Conservation (phyloP, 1,284 basidiomycete species). For the Microbotryomycetes sp. region DNA sequence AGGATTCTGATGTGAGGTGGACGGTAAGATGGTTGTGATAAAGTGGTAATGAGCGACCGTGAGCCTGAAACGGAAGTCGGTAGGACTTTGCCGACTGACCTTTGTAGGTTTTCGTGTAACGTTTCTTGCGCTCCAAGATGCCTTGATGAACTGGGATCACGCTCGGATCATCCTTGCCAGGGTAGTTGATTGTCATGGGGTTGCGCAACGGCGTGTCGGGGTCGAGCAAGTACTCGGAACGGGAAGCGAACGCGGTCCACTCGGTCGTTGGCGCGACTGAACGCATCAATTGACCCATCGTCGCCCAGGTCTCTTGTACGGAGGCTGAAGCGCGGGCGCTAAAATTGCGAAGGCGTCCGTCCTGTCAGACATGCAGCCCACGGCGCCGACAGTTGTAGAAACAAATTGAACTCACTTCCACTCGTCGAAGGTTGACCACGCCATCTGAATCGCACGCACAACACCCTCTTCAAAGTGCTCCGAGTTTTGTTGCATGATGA, state of each 20-base stretch:
- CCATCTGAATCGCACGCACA: constrained; percentile 88
- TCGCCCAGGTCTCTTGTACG: constrained; percentile 73
- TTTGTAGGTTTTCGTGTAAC: constrained; percentile 84
- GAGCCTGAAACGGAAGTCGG: neutral
- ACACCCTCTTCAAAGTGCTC: constrained; percentile 97
- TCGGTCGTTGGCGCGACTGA: constrained; percentile 84
- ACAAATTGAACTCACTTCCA: constrained; percentile 57
- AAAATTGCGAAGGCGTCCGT: neutral
- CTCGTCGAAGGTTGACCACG: constrained; percentile 96
- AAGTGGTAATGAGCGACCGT: too few species aligned
- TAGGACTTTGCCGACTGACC: constrained; percentile 24
- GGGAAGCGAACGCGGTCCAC: constrained; percentile 93
- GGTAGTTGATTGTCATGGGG: constrained; percentile 66
- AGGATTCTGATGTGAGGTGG: constrained; percentile 56
- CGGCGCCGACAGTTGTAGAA: neutral
- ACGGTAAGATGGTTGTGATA: too few species aligned
- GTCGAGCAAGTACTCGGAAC: constrained; percentile 91
- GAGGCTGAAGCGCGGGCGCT: constrained; percentile 64
- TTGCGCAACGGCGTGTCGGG: constrained; percentile 81
- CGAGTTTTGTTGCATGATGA: constrained; percentile 96
- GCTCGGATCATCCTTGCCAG: constrained; percentile 85
- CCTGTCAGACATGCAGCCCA: neutral
- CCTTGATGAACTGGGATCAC: constrained; percentile 85
- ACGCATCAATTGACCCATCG: constrained; percentile 71
- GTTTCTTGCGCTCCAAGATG: constrained; percentile 91